Base-by-base conservation (phyloP, 2,329 filamentous ascomycete species). In the Venturia nashicola region DNA sequence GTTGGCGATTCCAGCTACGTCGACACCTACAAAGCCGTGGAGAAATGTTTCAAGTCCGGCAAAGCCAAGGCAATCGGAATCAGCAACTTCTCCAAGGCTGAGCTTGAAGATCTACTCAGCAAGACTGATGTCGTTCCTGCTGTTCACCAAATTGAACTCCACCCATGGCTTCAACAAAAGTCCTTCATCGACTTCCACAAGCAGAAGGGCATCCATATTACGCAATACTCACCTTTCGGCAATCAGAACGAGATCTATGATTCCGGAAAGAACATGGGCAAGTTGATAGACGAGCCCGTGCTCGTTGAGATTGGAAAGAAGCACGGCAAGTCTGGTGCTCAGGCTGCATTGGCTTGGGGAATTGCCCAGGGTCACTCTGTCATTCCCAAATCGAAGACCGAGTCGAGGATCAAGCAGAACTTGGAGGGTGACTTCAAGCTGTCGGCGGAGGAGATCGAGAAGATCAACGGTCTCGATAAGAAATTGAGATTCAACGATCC, bases 1-100 rank as follows among this genome's bases (percentile, higher is more conserved):
- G 42, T 44, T 23, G 51, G 57, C n/a, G 42, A 64, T 20, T n/a
- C 34, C 40, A 51, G n/a, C 39, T 61, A 42, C 36, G 39, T 64
- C 36, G 54, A 60, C 34, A 64, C 62, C n/a, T 64, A 57, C 32
- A 64, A 64, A 82, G 86, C 86, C 77, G 79, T 89, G 81, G 84
- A 89, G 76, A 88, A 87, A 79, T 79, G 90, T 59, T 77, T 84
- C 34, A 83, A 76, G 14, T 85, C 83, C 55, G 86, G 86, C 73
- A 90, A 90, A 76, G 88, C 88, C 61, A 83, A 81, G 76, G 90
- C 89, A 78, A 91, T 93, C 72, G 90, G 90, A 69, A 88, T 94
- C 64, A 91, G 88, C 75, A 95, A 95, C 82, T 94, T 95, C 74
- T 87, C 82, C 67, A 90, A 92, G 73, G 84, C 79, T 74, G 89